Conservation (phyloP, 176 grass and related monocot species). For the Panicum miliaceum region DNA sequence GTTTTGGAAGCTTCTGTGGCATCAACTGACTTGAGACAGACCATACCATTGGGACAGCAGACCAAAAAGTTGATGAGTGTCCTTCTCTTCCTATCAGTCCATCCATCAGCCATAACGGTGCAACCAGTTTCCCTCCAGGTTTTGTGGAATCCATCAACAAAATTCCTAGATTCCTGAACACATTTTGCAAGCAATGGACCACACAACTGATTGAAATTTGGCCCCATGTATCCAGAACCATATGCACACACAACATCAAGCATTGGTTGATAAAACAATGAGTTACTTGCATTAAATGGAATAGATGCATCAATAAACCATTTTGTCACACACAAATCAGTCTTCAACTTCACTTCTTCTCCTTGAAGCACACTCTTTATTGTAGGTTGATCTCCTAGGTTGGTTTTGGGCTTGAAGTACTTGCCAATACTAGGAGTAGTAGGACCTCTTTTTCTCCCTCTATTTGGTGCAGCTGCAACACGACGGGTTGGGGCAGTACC, state of each 20-base stretch:
- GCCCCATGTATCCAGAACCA: slow-evolving; percentile 28
- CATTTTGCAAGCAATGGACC: slow-evolving; percentile 25
- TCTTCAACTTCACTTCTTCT: too few relatives aligned
- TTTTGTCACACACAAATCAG: too few relatives aligned
- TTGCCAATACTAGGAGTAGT: too few relatives aligned
- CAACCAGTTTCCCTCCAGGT: slow-evolving; percentile 22
- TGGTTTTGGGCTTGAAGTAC: too few relatives aligned
- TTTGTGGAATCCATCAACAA: background rate
- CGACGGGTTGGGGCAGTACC: background rate
- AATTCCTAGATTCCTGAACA: slow-evolving; percentile 23
- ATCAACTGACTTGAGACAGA: slow-evolving; percentile 25
- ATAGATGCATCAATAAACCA: background rate
- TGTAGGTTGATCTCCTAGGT: too few relatives aligned
- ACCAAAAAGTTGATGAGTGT: slow-evolving; percentile 24
- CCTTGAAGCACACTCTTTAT: too few relatives aligned
- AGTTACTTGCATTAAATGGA: slow-evolving; percentile 31
- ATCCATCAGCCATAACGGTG: slow-evolving; percentile 8
- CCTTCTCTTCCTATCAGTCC: background rate
- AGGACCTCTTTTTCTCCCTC: background rate
- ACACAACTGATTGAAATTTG: background rate
- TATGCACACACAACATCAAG: background rate
- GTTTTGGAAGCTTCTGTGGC: background rate
- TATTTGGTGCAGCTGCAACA: background rate
- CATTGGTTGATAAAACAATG: slow-evolving; percentile 4
- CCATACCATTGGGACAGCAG: background rate